Evolutionary conservation across 1,284 basidiomycete species (phyloP).

Genomic region (Omphalotus olearius): DNA sequence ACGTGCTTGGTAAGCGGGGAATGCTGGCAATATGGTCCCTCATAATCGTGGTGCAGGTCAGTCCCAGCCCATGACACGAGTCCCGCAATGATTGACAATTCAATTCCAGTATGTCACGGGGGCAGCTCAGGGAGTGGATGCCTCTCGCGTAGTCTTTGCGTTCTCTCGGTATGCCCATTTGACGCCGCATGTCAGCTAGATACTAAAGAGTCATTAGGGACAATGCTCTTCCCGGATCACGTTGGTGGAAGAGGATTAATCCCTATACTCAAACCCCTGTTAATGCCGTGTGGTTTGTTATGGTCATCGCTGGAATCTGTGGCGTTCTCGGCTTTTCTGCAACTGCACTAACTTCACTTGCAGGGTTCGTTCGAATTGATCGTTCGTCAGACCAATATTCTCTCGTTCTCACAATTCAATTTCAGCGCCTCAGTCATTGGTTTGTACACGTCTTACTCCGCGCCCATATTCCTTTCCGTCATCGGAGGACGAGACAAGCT

Average conservation of each 20-base stretch:
- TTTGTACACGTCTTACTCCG: slow-evolving; percentile 62
- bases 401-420: slow-evolving; percentile 3
- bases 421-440: slow-evolving; percentile 66
- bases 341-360: slow-evolving; percentile 60
- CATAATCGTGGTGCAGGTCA: slow-evolving; percentile 66
- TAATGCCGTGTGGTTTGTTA: slow-evolving; percentile 74
- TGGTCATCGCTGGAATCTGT: slow-evolving; percentile 49
- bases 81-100: neutral
- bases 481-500: slow-evolving; percentile 59
- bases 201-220: slow-evolving; percentile 34
- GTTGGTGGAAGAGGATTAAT: slow-evolving; percentile 63
- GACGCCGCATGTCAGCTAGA: neutral
- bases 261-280: slow-evolving; percentile 27
- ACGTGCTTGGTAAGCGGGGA: slow-evolving; percentile 61
- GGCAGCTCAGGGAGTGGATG: slow-evolving; percentile 71
- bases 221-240: slow-evolving; percentile 67
- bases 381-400: neutral
- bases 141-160: slow-evolving; percentile 70
- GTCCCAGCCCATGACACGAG: slow-evolving; percentile 6
- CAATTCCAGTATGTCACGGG: slow-evolving; percentile 60
- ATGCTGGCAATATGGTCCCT: slow-evolving; percentile 70
- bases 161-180: slow-evolving; percentile 45
- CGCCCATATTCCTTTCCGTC: slow-evolving; percentile 67
- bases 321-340: slow-evolving; percentile 64
- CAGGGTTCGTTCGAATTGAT: slow-evolving; percentile 42